Base-by-base conservation (phyloP, 2,329 filamentous ascomycete genomes). In the Coleophoma cylindrospora region DNA sequence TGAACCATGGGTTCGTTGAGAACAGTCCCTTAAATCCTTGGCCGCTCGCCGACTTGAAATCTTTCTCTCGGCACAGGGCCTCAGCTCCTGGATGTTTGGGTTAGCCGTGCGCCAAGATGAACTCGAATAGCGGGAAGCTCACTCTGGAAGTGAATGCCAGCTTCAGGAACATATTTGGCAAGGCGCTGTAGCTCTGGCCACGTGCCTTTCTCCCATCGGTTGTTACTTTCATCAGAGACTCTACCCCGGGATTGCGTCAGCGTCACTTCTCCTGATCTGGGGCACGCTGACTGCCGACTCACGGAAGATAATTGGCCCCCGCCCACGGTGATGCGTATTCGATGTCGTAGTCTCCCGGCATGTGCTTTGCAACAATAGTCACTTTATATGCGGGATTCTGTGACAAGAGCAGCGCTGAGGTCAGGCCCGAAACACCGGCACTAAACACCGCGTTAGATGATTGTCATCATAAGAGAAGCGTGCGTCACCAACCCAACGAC, bases 251-350 rank as follows among this genome's bases (percentile, higher is more conserved):
- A 27, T 27, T 27, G 27, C 6, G 27, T 27, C 27, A 27, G 27
- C 27, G 9, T 27, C 27, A 27, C 19, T 27, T 10, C 27, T 10
- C 27, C 27, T 27, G 2, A 6, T 27, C 27, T 6, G 6, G 4
- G 7, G 9, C 27, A 10, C 27, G 6, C 7, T 27, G 27, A 27
- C 9, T 27, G 27, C 27, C 9, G 27, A 74, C 83, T 54, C 61
- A 88, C 84, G 87, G 89, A 52, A 86, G 67, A 62, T 83, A 84
- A 63, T 94, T 92, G 54, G 89, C 90, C 13, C 90, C 90, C 3
- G 90, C 90, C 87, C 89, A 95, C 1, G 89, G 90, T 6, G 89
- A 95, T 1, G 89, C 85, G 66, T 96, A 96, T 73, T 95, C 87
- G 58, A 91, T 86, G 57, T 92, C 87, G 68, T 92, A 94, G 71